Evolutionary conservation across 116 monocot species (phyloP).

Genomic region (Dioscorea cayenensis): DNA sequence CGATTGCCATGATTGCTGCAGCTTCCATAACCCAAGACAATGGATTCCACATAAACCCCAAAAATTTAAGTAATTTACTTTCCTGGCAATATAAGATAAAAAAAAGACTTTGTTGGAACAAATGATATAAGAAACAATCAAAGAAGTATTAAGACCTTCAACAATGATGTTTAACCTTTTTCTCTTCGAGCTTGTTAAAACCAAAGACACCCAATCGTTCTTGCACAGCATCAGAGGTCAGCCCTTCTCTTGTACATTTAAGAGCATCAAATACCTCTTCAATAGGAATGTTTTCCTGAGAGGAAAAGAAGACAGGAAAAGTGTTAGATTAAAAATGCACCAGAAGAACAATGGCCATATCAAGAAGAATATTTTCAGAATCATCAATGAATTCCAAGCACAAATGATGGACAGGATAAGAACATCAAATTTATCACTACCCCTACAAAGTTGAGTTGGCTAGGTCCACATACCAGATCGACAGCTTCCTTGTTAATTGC

Average conservation of each 20-base stretch:
- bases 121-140: not conserved
- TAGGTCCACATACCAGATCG: constrained; percentile 48
- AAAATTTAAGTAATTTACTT: constrained; percentile 78
- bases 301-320: too few species aligned
- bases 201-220: constrained; percentile 76
- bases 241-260: constrained; percentile 71
- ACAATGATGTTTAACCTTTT: constrained; percentile 43
- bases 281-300: constrained; percentile 78
- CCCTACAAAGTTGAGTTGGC: not conserved
- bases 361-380: not conserved
- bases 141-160: not conserved
- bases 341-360: not conserved
- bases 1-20: constrained; percentile 98
- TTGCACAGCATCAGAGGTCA: constrained; percentile 45
- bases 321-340: too few species aligned
- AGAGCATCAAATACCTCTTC: constrained; percentile 89
- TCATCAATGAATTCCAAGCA: not conserved
- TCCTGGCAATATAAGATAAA: constrained; percentile 40
- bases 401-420: not conserved
- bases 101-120: not conserved
- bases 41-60: constrained; percentile 99
- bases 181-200: constrained; percentile 93
- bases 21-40: constrained; percentile 99
- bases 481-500: constrained; percentile 87
- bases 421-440: too few species aligned